Conservation (phyloP, 2,329 filamentous ascomycete genomes). For the Emydomyces testavorans region DNA sequence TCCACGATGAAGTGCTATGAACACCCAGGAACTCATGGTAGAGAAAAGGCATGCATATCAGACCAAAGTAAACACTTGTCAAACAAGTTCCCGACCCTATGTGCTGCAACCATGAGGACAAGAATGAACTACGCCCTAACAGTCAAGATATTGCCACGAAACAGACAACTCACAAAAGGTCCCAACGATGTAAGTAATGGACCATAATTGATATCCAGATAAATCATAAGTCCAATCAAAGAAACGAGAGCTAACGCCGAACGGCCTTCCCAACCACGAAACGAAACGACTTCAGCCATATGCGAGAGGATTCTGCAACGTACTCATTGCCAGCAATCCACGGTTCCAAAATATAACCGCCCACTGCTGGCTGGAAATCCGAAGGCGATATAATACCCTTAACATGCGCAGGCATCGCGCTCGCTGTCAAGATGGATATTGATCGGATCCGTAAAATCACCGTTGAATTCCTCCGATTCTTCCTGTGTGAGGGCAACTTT, state of each 20-base stretch:
- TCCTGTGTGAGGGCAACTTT: constrained; percentile 91
- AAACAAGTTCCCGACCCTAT: neutral
- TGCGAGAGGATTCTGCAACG: neutral
- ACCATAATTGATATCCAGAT: neutral
- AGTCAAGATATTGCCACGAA: neutral
- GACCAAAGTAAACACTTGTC: neutral
- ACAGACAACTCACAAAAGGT: neutral
- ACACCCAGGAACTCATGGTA: neutral
- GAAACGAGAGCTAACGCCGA: neutral
- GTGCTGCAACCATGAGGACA: neutral
- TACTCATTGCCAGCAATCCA: neutral
- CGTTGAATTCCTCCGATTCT: constrained; percentile 94
- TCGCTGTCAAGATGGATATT: constrained; percentile 95
- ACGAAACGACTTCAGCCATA: neutral
- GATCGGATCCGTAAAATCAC: constrained; percentile 94
- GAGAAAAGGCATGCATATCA: neutral
- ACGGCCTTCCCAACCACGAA: neutral
- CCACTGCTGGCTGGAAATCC: neutral
- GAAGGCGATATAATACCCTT: constrained; percentile 23
- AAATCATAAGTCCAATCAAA: neutral
- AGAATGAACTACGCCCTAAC: neutral
- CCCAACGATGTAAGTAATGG: neutral
- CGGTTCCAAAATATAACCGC: neutral
- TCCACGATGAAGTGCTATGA: neutral
- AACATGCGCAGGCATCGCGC: constrained; percentile 87